Evolutionary conservation across 176 grass and related monocot genomes (phyloP).

Genomic region (Aegilops umbellulata): DNA sequence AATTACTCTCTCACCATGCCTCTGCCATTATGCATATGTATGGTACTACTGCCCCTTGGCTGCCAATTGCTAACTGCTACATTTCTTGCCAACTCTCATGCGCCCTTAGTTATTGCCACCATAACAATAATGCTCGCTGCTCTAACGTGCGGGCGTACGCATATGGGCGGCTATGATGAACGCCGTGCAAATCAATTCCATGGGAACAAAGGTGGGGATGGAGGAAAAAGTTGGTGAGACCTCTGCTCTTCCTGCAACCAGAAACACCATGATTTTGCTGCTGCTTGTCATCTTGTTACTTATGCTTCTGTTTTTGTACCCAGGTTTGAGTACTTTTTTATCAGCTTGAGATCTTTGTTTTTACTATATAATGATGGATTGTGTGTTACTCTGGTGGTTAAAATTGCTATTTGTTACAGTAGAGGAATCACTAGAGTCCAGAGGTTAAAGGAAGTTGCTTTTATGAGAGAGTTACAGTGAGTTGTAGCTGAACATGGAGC

Average conservation of each 20-base stretch:
- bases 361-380: not conserved
- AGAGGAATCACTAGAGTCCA: not conserved
- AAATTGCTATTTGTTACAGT: not conserved
- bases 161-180: not conserved
- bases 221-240: constrained; percentile 32
- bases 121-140: constrained; percentile 33
- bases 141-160: not conserved
- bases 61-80: constrained; percentile 8
- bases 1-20: constrained; percentile 26
- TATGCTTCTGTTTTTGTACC: not conserved
- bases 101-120: constrained; percentile 23
- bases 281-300: not conserved
- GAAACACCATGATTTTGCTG: not conserved
- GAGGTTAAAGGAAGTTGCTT: not conserved
- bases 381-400: not conserved
- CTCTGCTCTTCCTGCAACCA: not conserved
- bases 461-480: not conserved
- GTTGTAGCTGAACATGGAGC: not conserved
- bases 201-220: not conserved
- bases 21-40: constrained; percentile 15
- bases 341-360: not conserved
- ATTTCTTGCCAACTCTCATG: constrained; percentile 22
- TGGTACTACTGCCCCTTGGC: not conserved
- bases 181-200: constrained; percentile 15
- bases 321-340: not conserved